These are phyloP conservation scores for Cryphonectria nitschkei DNA, from an alignment of 2,329 filamentous ascomycete species.

Conservation along the genomic window DNA sequence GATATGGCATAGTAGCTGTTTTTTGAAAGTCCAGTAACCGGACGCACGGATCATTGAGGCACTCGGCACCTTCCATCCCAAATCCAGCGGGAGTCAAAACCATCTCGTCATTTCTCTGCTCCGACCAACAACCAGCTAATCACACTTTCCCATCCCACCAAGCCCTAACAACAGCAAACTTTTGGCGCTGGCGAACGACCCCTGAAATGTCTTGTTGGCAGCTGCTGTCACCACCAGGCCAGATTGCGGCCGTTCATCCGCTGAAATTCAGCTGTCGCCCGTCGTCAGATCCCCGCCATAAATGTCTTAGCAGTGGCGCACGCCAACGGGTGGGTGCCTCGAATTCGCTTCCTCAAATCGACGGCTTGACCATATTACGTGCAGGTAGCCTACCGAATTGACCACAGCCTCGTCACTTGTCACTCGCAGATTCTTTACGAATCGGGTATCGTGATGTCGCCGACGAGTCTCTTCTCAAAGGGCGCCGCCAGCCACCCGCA, in stretches of 20 bases:
- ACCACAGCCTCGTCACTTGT: slow-evolving; percentile 8
- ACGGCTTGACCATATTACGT: background rate
- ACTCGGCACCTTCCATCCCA: background rate
- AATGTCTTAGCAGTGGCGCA: slow-evolving; percentile 1
- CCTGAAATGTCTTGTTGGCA: background rate
- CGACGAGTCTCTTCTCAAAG: background rate
- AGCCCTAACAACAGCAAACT: background rate
- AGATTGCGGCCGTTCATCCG: background rate
- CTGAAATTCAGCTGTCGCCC: background rate
- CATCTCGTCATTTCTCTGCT: background rate
- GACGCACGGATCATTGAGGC: background rate
- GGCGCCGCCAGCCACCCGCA: background rate
- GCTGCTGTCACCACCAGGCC: background rate
- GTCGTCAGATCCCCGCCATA: background rate
- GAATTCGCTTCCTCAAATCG: background rate
- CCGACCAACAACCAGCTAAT: background rate
- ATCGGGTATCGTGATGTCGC: background rate
- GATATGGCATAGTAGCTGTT: slow-evolving; percentile 7
- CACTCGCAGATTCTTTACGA: background rate
- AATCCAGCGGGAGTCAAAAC: background rate
- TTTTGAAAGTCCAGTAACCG: background rate
- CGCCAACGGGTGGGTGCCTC: slow-evolving; percentile 1
- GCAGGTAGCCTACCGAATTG: background rate
- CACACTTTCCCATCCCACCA: background rate
- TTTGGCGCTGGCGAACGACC: background rate